phyloP scores from a whole-genome alignment of 768 basidiomycete genomes.

The Sarcomyxa edulis region DNA sequence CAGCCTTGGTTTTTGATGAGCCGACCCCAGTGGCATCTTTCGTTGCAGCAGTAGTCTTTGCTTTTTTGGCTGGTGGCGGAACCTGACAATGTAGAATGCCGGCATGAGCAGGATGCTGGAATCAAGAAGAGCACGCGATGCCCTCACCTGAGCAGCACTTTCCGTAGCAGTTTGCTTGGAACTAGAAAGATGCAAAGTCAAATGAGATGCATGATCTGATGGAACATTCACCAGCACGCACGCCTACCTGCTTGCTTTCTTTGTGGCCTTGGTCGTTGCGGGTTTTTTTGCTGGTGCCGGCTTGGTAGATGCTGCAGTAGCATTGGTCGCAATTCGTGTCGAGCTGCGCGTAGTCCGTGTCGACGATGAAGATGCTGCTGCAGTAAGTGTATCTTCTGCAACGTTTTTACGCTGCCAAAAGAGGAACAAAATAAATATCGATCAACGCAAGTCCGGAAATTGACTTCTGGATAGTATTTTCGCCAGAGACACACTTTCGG shows the following conservation, averaged over 20 bases:
- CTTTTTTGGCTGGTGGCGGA: slow-evolving; percentile 34
- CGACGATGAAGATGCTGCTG: slow-evolving; percentile 26
- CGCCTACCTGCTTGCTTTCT: background rate
- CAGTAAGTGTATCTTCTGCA: slow-evolving; percentile 28
- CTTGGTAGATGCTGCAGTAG: slow-evolving; percentile 20
- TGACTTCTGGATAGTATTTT: too few species aligned
- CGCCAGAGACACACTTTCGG: slow-evolving; percentile 28
- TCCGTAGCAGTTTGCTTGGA: slow-evolving; percentile 10
- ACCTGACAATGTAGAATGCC: slow-evolving; percentile 8
- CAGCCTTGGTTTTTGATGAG: too few species aligned
- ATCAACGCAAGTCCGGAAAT: too few species aligned
- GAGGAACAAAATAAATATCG: background rate
- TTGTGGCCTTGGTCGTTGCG: slow-evolving; percentile 9
- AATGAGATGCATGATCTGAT: too few species aligned
- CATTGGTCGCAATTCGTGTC: slow-evolving; percentile 23
- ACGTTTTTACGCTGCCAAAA: slow-evolving; percentile 52
- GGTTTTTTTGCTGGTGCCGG: slow-evolving; percentile 19
- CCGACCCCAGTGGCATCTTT: slow-evolving; percentile 6
- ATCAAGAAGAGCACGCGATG: slow-evolving; percentile 12
- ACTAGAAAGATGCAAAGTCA: background rate
- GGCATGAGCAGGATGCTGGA: too few species aligned
- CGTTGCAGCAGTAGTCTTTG: slow-evolving; percentile 22
- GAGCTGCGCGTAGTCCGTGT: slow-evolving; percentile 44
- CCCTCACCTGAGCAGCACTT: slow-evolving; percentile 16
- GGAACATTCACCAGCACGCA: background rate